Conservation (phyloP, 2,329 filamentous ascomycete species). For the Penicillium expansum region DNA sequence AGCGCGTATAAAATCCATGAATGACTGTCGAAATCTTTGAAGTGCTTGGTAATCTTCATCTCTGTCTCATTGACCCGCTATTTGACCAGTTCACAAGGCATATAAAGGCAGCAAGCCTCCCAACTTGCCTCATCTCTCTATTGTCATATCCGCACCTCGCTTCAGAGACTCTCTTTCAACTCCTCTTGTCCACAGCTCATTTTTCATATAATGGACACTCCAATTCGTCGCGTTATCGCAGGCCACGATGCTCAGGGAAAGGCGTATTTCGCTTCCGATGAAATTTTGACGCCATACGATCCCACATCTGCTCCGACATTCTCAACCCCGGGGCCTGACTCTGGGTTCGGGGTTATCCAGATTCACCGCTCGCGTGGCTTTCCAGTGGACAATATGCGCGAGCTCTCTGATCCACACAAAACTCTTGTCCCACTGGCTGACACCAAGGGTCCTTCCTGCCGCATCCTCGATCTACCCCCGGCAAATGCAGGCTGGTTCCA, state of each 20-base stretch:
- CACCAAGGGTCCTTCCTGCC: constrained; percentile 23
- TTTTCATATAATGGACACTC: constrained; percentile 8
- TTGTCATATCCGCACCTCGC: background rate
- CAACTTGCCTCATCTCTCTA: background rate
- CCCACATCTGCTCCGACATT: constrained; percentile 23
- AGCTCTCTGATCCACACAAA: constrained; percentile 20
- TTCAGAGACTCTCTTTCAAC: background rate
- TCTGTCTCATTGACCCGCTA: background rate
- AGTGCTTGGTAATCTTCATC: background rate
- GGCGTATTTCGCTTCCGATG: constrained; percentile 27
- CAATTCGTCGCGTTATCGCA: constrained; percentile 23
- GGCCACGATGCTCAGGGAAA: constrained; percentile 26
- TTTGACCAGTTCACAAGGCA: background rate
- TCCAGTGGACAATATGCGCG: constrained; percentile 25
- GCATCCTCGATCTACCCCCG: constrained; percentile 21
- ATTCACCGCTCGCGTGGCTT: constrained; percentile 29
- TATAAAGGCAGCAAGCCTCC: background rate
- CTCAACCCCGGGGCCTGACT: constrained; percentile 14
- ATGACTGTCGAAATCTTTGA: background rate
- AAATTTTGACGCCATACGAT: constrained; percentile 27
- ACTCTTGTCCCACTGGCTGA: constrained; percentile 25
- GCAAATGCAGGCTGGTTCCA: constrained; percentile 24
- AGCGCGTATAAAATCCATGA: too few relatives aligned
- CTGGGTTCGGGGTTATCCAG: constrained; percentile 27
- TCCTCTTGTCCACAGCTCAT: background rate